Percentiles rank a stretch among this genome's conserved stretches.
Evolutionary conservation across 2,329 filamentous ascomycete species (phyloP).

Genomic region (Colletotrichum acutatum): DNA sequence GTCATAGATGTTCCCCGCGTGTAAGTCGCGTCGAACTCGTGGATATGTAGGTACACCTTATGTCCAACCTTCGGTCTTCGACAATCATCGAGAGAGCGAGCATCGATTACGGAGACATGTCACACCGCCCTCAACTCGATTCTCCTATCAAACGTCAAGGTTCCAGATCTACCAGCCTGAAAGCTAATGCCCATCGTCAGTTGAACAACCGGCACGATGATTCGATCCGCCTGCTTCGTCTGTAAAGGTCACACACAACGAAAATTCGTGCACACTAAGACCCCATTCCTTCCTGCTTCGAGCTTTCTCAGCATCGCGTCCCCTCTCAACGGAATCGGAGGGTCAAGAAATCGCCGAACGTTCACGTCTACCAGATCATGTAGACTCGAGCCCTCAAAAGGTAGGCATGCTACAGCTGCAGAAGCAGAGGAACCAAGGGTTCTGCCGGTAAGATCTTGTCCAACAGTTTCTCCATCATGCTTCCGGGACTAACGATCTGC

Average conservation of each 20-base stretch:
- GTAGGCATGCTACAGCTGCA: background rate
- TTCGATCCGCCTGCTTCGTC: background rate
- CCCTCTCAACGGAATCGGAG: background rate
- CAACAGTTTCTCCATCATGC: fast-evolving
- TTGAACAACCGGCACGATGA: background rate
- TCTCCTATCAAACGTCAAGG: background rate
- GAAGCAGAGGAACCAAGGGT: background rate
- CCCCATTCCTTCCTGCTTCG: background rate
- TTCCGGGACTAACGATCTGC: fast-evolving
- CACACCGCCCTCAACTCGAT: background rate
- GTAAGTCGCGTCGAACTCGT: background rate
- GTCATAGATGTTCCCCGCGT: background rate
- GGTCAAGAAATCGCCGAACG: background rate
- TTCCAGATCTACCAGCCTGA: too few species aligned
- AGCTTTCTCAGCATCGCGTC: background rate
- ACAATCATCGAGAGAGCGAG: background rate
- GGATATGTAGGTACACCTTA: too few species aligned
- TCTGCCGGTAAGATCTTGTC: background rate
- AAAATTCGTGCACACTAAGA: fast-evolving
- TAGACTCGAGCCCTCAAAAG: background rate
- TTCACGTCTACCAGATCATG: background rate
- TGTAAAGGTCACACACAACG: background rate
- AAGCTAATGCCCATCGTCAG: background rate
- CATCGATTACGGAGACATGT: background rate
- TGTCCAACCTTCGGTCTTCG: too few species aligned